phyloP scores from a whole-genome alignment of 257 asterid genomes.

The Ehretia macrophylla region DNA sequence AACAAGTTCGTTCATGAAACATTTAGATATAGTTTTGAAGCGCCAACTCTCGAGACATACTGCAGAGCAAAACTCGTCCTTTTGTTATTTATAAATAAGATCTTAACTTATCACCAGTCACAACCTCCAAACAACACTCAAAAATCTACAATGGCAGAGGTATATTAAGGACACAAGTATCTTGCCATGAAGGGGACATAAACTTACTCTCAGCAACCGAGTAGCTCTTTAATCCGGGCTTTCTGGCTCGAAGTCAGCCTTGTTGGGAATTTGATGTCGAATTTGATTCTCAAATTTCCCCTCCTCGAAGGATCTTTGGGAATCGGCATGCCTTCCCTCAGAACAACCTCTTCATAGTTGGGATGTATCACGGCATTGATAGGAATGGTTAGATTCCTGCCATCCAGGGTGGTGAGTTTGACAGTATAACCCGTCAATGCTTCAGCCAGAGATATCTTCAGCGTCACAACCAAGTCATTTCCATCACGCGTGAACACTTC shows the following conservation, averaged over 20 bases:
- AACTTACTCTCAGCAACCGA: slow-evolving; percentile 8
- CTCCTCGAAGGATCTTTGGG: slow-evolving; percentile 7
- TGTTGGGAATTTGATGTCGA: slow-evolving; percentile 11
- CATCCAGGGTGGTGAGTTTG: no score
- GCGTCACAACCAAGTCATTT: slow-evolving; percentile 9
- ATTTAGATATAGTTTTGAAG: no score
- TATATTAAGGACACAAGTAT: no score
- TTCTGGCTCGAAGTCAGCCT: slow-evolving; percentile 13
- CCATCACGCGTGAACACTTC: slow-evolving; percentile 15
- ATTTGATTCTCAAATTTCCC: slow-evolving; percentile 9
- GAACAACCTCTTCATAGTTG: slow-evolving; percentile 1
- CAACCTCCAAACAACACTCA: no score
- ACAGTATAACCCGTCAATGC: slow-evolving; percentile 15
- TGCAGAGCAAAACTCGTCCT: no score
- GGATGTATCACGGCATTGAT: slow-evolving; percentile 11
- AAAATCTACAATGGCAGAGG: no score
- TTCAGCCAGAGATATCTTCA: slow-evolving; percentile 11
- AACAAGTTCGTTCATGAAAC: no score
- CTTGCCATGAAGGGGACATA: no score
- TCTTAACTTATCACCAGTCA: no score
- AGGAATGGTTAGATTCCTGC: slow-evolving; percentile 16
- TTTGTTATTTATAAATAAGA: no score
- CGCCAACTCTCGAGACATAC: no score
- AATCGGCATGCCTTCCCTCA: slow-evolving; percentile 1
- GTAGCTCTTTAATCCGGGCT: slow-evolving; percentile 8